A percentile compares a stretch with the other conserved stretches of the same genome.
Conservation (phyloP, 768 basidiomycete species). For the Podaxis sp. region DNA sequence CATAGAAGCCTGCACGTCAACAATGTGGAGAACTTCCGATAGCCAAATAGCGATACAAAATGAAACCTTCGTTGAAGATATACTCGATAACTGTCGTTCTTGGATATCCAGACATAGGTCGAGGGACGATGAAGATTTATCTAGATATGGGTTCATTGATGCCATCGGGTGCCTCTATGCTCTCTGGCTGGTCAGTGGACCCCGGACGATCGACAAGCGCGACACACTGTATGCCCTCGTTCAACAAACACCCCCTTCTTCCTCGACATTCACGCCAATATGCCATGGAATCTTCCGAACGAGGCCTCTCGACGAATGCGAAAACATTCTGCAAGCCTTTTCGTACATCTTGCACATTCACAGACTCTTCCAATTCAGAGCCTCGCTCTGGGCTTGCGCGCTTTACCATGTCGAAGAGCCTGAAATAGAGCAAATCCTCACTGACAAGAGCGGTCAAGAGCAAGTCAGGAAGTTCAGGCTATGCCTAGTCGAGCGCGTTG, state of each 20-base stretch:
- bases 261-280: conserved; percentile 16
- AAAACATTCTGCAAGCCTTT: conserved; percentile 23
- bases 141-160: not conserved
- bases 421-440: conserved; percentile 20
- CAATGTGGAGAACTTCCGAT: not conserved
- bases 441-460: conserved; percentile 16
- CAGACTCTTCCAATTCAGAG: conserved; percentile 40
- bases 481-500: conserved; percentile 43
- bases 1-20: not conserved
- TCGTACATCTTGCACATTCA: conserved; percentile 29
- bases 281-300: not conserved
- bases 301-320: conserved; percentile 15
- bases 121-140: not conserved
- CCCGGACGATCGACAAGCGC: not conserved
- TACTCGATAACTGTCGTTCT: conserved; percentile 2
- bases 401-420: conserved; percentile 44
- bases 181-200: conserved; percentile 6
- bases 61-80: not conserved
- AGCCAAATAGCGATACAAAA: not conserved
- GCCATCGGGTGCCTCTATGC: conserved; percentile 2
- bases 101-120: not conserved
- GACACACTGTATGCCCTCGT: conserved; percentile 2
- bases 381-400: conserved; percentile 51
- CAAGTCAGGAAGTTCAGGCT: conserved; percentile 34
- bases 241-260: conserved; percentile 3